These are phyloP conservation scores for Cornus suecica DNA, from an alignment of 148 eudicot species.

Conservation along the genomic window DNA sequence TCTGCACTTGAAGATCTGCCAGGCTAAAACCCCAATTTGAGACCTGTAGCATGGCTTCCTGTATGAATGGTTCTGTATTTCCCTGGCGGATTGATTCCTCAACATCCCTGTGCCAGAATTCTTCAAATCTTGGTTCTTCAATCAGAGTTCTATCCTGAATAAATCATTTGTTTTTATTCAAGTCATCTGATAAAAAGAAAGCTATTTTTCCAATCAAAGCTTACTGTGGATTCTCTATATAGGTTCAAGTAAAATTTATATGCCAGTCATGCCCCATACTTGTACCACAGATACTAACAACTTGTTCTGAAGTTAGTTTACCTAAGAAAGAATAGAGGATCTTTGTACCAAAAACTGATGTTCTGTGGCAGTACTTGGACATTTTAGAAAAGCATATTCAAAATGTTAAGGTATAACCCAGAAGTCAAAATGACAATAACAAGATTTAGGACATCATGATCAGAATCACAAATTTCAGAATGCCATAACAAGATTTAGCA, in stretches of 20 bases:
- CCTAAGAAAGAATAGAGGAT: background rate
- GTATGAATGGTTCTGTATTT: conserved; percentile 50
- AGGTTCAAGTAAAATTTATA: background rate
- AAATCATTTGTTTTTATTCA: background rate
- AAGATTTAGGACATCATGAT: background rate
- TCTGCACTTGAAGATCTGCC: conserved; percentile 63
- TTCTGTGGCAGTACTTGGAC: background rate
- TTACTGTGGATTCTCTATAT: background rate
- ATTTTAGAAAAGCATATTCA: background rate
- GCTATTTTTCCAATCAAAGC: background rate
- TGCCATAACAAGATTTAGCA: no score
- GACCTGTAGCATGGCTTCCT: conserved; percentile 75
- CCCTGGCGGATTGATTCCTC: conserved; percentile 85
- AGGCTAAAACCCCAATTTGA: conserved; percentile 86
- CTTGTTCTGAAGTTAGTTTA: background rate
- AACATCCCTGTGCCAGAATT: conserved; percentile 84
- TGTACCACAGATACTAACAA: background rate
- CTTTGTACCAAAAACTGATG: background rate
- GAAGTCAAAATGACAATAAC: background rate
- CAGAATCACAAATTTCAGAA: background rate
- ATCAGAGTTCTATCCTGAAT: conserved; percentile 65
- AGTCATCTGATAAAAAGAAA: background rate
- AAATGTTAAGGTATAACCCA: background rate
- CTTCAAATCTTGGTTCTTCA: conserved; percentile 52
- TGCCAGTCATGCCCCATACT: background rate